Evolutionary conservation across 1,284 basidiomycete genomes (phyloP).

Genomic region (Microbotryomycetes sp.): DNA sequence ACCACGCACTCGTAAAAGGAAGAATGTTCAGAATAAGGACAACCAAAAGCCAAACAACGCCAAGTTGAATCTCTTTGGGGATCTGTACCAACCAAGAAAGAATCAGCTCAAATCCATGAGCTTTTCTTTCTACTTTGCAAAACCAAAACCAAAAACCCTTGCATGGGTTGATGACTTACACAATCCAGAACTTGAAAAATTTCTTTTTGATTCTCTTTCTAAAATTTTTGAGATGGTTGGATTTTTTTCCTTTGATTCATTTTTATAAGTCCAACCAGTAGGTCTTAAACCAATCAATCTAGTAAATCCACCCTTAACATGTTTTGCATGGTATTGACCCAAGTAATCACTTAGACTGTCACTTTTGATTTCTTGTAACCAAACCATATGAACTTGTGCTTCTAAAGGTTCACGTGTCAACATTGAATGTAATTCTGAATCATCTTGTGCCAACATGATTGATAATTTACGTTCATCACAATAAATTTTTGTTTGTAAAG

Average conservation of each 20-base stretch:
- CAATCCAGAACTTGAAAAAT: slow-evolving; percentile 45
- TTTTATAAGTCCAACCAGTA: slow-evolving; percentile 55
- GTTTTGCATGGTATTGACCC: slow-evolving; percentile 55
- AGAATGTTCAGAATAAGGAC: slow-evolving; percentile 94
- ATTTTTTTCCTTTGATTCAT: slow-evolving; percentile 40
- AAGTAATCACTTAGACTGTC: slow-evolving; percentile 75
- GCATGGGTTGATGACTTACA: too few species aligned
- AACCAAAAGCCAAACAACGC: slow-evolving; percentile 46
- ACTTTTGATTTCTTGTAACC: slow-evolving; percentile 65
- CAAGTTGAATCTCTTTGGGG: slow-evolving; percentile 38
- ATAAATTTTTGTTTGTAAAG: slow-evolving; percentile 77
- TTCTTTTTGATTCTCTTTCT: slow-evolving; percentile 31
- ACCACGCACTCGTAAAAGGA: slow-evolving; percentile 72
- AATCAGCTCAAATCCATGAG: slow-evolving; percentile 58
- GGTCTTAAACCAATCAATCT: slow-evolving; percentile 78
- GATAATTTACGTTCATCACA: slow-evolving; percentile 76
- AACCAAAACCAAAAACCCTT: too few species aligned
- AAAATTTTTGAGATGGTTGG: slow-evolving; percentile 34
- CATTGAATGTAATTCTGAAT: slow-evolving; percentile 70
- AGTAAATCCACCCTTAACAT: slow-evolving; percentile 54
- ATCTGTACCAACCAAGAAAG: slow-evolving; percentile 13
- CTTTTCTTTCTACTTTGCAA: too few species aligned
- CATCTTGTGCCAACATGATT: slow-evolving; percentile 72
- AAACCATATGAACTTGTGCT: slow-evolving; percentile 79
- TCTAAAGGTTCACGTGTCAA: slow-evolving; percentile 69